Evolutionary conservation across 2,329 filamentous ascomycete genomes (phyloP).

Genomic region (Penicillium sp.): DNA sequence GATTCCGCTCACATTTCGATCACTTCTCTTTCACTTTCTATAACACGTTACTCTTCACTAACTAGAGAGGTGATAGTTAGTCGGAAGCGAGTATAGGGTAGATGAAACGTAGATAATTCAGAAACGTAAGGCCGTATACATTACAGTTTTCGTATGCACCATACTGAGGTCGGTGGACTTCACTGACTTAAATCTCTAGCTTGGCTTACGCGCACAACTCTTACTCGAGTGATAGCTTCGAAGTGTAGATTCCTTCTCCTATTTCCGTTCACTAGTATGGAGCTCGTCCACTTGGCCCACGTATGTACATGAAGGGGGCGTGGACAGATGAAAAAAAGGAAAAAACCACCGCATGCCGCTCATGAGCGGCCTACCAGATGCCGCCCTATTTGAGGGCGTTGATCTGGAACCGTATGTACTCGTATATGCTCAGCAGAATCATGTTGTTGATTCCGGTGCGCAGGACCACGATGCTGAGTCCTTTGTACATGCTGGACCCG

Average conservation of each 20-base stretch:
- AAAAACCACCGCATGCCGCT: neutral
- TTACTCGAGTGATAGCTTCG: neutral
- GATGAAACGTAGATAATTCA: too few relatives aligned
- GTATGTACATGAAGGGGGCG: constrained; percentile 20
- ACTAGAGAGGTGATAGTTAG: too few relatives aligned
- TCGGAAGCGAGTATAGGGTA: too few relatives aligned
- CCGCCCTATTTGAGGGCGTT: constrained; percentile 31
- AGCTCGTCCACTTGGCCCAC: constrained; percentile 15
- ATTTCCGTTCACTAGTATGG: constrained; percentile 21
- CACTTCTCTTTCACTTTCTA: too few relatives aligned
- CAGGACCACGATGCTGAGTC: constrained; percentile 45
- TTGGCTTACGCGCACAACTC: neutral
- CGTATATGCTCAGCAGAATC: constrained; percentile 45
- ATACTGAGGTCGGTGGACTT: too few relatives aligned
- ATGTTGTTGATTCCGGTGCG: constrained; percentile 47
- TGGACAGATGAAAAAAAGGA: constrained; percentile 2
- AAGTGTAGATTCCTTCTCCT: constrained; percentile 11
- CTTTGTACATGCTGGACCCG: constrained; percentile 45
- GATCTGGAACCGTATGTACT: constrained; percentile 44
- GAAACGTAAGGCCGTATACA: too few relatives aligned
- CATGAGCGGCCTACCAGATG: neutral
- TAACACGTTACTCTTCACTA: too few relatives aligned
- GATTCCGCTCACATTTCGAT: too few relatives aligned
- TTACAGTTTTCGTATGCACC: too few relatives aligned
- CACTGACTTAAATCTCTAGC: neutral